Evolutionary conservation across 768 basidiomycete genomes (phyloP).

Genomic region (Pleurotus giganteus): DNA sequence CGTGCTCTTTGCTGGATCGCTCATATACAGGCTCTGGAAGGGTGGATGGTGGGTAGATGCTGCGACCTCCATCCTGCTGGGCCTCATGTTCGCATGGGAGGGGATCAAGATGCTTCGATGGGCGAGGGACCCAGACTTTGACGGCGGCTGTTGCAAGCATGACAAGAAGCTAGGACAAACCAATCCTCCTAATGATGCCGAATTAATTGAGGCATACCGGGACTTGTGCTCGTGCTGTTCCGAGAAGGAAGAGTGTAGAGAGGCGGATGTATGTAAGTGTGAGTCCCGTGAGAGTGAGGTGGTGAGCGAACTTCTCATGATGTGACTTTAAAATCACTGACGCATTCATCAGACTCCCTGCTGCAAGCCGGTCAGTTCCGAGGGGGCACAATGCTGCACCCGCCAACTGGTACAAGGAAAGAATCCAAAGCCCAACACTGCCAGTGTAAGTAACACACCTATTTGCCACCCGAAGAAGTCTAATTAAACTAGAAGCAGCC

Average conservation of each 20-base stretch:
- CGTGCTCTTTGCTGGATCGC: conserved; percentile 39
- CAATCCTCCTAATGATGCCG: neutral
- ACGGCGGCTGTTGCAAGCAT: conserved; percentile 35
- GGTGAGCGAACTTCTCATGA: neutral
- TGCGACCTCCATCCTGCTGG: conserved; percentile 38
- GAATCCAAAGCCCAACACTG: too few species aligned
- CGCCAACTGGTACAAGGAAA: neutral
- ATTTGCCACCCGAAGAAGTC: too few species aligned
- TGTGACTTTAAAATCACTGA: neutral
- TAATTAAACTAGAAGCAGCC: too few species aligned
- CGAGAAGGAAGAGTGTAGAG: neutral
- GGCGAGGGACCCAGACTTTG: conserved; percentile 31
- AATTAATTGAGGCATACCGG: neutral
- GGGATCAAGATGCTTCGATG: conserved; percentile 41
- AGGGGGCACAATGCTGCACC: neutral
- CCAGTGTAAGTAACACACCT: too few species aligned
- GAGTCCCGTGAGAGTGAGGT: neutral
- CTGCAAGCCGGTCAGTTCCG: neutral
- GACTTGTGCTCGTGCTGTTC: neutral
- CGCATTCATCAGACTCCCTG: neutral
- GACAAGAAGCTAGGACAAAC: neutral
- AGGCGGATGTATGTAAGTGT: conserved; percentile 1
- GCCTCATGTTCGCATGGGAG: conserved; percentile 42
- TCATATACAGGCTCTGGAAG: conserved; percentile 37
- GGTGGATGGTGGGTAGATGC: conserved; percentile 51